These are phyloP conservation scores for Trichoderma lentiforme DNA, from an alignment of 2,329 filamentous ascomycete species.

Conservation along the genomic window DNA sequence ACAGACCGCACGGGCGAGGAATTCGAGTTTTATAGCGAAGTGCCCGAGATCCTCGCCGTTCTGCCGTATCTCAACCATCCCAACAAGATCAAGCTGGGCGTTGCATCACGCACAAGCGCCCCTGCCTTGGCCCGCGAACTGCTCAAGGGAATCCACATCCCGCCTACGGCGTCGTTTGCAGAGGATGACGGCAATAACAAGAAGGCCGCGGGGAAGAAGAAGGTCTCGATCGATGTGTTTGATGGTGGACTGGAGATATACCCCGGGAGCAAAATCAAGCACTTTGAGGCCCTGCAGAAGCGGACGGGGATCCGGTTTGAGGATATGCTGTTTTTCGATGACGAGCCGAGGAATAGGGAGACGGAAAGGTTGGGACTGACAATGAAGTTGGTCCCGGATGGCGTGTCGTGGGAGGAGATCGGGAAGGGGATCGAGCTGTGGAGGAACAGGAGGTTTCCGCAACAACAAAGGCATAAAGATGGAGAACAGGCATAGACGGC, in stretches of 20 bases:
- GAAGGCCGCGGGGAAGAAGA: constrained; percentile 16
- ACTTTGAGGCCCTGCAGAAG: constrained; percentile 72
- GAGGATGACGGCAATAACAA: not conserved
- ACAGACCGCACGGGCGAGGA: constrained; percentile 60
- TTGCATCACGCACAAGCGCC: constrained; percentile 77
- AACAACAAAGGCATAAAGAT: not conserved
- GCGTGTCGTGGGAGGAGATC: constrained; percentile 71
- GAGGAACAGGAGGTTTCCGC: constrained; percentile 62
- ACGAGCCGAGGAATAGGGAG: constrained; percentile 82
- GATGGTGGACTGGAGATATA: constrained; percentile 63
- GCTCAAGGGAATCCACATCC: constrained; percentile 68
- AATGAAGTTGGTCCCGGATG: constrained; percentile 78
- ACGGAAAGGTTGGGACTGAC: constrained; percentile 76
- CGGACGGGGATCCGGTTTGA: constrained; percentile 68
- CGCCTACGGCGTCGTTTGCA: constrained; percentile 30
- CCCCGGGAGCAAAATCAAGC: constrained; percentile 77
- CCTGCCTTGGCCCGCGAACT: constrained; percentile 79
- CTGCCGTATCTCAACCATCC: constrained; percentile 37
- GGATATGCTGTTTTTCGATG: constrained; percentile 95
- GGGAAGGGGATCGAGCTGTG: constrained; percentile 78
- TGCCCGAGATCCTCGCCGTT: constrained; percentile 64
- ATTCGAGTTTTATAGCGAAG: constrained; percentile 68
- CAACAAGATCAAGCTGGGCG: constrained; percentile 52
- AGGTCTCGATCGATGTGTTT: constrained; percentile 54
- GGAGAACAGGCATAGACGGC: not conserved